Percentiles rank a stretch among this genome's conserved stretches.
Conservation (phyloP, 2,329 filamentous ascomycete genomes). For the Fusarium sp. region DNA sequence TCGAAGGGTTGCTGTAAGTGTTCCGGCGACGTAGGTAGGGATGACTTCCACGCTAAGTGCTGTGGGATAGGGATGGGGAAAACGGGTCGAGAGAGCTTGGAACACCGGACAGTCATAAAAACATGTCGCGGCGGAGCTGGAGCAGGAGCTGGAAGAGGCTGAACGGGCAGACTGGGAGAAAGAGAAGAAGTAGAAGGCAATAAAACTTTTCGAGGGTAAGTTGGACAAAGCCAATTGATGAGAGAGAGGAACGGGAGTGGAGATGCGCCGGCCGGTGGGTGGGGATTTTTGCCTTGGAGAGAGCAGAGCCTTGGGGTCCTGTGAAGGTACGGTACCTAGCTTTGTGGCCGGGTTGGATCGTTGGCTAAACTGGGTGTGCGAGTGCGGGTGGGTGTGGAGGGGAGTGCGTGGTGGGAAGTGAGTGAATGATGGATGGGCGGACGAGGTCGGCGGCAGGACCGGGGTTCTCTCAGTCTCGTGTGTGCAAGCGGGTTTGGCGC, state of each 20-base stretch:
- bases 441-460: slow-evolving; percentile 43
- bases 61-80: slow-evolving; percentile 37
- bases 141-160: slow-evolving; percentile 41
- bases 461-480: slow-evolving; percentile 35
- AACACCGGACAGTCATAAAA: slow-evolving; percentile 40
- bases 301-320: slow-evolving; percentile 38
- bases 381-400: slow-evolving; percentile 24
- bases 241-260: slow-evolving; percentile 42
- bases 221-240: slow-evolving; percentile 46
- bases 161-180: slow-evolving; percentile 31
- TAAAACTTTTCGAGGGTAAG: slow-evolving; percentile 46
- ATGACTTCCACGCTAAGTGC: slow-evolving; percentile 35
- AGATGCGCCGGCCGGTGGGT: slow-evolving; percentile 42
- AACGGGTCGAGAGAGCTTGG: slow-evolving; percentile 36
- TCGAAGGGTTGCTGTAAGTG: slow-evolving; percentile 37
- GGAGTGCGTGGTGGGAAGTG: slow-evolving; percentile 38
- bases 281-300: slow-evolving; percentile 43
- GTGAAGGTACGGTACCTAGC: slow-evolving; percentile 33
- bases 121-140: slow-evolving; percentile 41
- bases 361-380: slow-evolving; percentile 30
- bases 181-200: slow-evolving; percentile 34
- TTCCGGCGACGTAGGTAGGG: slow-evolving; percentile 22
- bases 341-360: slow-evolving; percentile 38
- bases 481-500: slow-evolving; percentile 48
- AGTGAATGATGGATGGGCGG: slow-evolving; percentile 39